phyloP scores from a whole-genome alignment of 257 asterid species.

The Lycium barbarum region DNA sequence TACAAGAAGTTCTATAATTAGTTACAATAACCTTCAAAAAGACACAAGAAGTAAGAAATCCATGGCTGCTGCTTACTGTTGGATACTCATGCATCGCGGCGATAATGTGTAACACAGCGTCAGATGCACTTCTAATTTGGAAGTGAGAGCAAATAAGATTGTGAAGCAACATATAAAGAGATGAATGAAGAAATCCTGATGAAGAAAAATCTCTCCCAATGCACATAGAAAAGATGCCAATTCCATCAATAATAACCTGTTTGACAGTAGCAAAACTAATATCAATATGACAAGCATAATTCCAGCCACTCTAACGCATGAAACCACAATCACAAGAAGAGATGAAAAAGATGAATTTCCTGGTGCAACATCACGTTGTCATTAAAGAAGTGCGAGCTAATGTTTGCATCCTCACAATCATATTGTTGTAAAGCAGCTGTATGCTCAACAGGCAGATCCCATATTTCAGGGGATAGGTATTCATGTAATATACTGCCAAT shows the following conservation, averaged over 20 bases:
- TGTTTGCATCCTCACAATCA: constrained; percentile 55
- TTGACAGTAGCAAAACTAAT: constrained; percentile 31
- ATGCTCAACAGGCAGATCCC: constrained; percentile 84
- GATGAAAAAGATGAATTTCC: constrained; percentile 54
- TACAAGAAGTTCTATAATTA: constrained; percentile 52
- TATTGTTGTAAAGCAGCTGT: constrained; percentile 55
- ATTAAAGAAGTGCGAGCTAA: constrained; percentile 64
- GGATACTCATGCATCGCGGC: constrained; percentile 71
- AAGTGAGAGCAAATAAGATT: constrained; percentile 85
- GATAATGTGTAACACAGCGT: constrained; percentile 69
- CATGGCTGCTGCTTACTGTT: constrained; percentile 66
- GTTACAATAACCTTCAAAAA: constrained; percentile 27
- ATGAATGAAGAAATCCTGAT: constrained; percentile 91
- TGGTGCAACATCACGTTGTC: constrained; percentile 94
- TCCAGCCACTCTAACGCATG: constrained; percentile 22
- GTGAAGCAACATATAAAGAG: constrained; percentile 88
- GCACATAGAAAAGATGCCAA: constrained; percentile 76
- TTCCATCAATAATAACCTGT: constrained; percentile 90
- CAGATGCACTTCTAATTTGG: constrained; percentile 80
- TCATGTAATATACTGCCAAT: constrained; percentile 86
- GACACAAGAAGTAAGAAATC: constrained; percentile 36
- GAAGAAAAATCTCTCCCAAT: constrained; percentile 78
- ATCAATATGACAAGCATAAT: constrained; percentile 25
- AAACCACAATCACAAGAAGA: constrained; percentile 23
- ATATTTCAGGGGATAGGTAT: constrained; percentile 88